These are phyloP conservation scores for Fusarium acutatum DNA, from an alignment of 2,329 filamentous ascomycete species.

Conservation along the genomic window DNA sequence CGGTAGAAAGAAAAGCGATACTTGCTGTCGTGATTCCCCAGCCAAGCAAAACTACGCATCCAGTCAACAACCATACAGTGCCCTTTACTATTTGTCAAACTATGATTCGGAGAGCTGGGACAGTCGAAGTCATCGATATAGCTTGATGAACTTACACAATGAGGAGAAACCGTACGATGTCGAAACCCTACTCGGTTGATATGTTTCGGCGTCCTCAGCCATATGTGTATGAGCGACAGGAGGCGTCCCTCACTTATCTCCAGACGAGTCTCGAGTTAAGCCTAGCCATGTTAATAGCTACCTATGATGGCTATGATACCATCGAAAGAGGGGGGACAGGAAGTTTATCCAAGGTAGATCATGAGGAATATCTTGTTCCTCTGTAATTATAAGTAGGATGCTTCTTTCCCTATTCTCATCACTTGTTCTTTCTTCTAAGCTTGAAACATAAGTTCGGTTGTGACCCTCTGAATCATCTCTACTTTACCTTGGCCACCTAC, in stretches of 20 bases:
- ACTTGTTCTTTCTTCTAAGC: background rate
- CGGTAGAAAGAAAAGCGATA: background rate
- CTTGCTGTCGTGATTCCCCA: background rate
- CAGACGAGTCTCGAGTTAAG: background rate
- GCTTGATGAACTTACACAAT: background rate
- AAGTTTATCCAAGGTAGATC: background rate
- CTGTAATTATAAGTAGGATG: background rate
- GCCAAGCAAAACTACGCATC: background rate
- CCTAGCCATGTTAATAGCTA: no score
- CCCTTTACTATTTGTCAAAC: background rate
- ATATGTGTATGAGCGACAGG: background rate
- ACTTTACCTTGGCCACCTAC: background rate
- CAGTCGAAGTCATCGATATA: background rate
- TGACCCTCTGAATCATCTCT: background rate
- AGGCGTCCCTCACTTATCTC: background rate
- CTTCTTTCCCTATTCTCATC: background rate
- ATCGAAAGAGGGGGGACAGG: background rate
- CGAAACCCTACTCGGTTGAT: no score
- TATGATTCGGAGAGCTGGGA: background rate
- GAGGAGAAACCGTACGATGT: background rate
- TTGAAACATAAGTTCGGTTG: background rate
- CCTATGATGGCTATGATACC: background rate
- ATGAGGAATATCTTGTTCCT: background rate
- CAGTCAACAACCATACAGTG: background rate
- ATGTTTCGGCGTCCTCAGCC: background rate